phyloP scores from a whole-genome alignment of 768 basidiomycete genomes.

The Hygrophoropsis aurantiaca region DNA sequence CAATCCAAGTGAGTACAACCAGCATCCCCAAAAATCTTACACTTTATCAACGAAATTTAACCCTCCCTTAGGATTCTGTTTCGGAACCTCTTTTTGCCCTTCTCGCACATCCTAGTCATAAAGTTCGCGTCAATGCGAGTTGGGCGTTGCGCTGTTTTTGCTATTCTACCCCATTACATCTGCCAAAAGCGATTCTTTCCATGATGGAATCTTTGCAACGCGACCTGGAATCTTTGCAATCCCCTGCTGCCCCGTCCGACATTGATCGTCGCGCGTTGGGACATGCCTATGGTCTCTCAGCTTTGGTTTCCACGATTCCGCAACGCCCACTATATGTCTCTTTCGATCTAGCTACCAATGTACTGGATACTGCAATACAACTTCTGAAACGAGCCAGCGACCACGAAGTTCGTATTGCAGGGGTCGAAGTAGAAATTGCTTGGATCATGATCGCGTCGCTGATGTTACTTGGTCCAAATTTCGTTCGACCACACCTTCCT shows the following conservation, averaged over 20 bases:
- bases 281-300: slow-evolving; percentile 87
- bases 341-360: slow-evolving; percentile 87
- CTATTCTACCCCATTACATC: slow-evolving; percentile 79
- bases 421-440: slow-evolving; percentile 86
- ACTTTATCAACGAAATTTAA: not conserved
- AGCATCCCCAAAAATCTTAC: not conserved
- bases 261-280: slow-evolving; percentile 74
- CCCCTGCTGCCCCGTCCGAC: slow-evolving; percentile 71
- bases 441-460: slow-evolving; percentile 91
- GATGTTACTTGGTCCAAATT: slow-evolving; percentile 91
- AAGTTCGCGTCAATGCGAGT: slow-evolving; percentile 81
- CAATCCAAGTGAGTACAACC: slow-evolving; percentile 62
- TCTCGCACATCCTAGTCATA: slow-evolving; percentile 83
- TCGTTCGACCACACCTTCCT: slow-evolving; percentile 90
- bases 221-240: slow-evolving; percentile 72
- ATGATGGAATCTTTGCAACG: slow-evolving; percentile 83
- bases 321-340: slow-evolving; percentile 91
- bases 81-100: slow-evolving; percentile 83
- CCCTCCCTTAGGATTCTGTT: slow-evolving; percentile 65
- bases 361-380: slow-evolving; percentile 87
- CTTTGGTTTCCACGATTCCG: slow-evolving; percentile 82
- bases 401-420: slow-evolving; percentile 81
- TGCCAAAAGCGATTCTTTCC: slow-evolving; percentile 75
- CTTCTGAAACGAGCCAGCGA: slow-evolving; percentile 90
- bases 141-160: slow-evolving; percentile 92